phyloP scores from a whole-genome alignment of 176 grass and related monocot genomes.

The Musa troglodytarum region DNA sequence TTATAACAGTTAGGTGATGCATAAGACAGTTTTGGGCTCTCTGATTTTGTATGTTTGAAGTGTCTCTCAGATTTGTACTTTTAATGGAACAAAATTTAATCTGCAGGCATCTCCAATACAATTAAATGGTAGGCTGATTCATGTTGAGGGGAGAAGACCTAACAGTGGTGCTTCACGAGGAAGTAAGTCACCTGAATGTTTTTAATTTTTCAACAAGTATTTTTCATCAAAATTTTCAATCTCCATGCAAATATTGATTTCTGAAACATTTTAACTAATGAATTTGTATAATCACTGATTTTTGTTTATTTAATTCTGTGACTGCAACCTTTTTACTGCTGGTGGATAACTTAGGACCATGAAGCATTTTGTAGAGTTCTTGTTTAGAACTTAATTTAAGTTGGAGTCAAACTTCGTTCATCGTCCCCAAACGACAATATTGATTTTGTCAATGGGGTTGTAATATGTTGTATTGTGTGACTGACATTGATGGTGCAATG shows the following conservation, averaged over 20 bases:
- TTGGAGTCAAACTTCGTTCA: no score
- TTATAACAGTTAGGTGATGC: background rate
- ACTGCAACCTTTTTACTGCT: background rate
- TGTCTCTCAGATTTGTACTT: background rate
- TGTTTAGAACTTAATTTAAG: no score
- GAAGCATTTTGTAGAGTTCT: no score
- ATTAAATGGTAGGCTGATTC: constrained; percentile 62
- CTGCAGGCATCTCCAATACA: constrained; percentile 76
- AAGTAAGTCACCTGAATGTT: constrained; percentile 41
- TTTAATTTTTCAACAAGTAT: background rate
- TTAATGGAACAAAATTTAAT: constrained; percentile 14
- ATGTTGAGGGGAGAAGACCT: constrained; percentile 73
- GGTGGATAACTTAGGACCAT: background rate
- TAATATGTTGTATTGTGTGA: no score
- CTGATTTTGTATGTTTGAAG: constrained; percentile 1
- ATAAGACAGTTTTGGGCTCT: background rate
- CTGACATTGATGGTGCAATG: no score
- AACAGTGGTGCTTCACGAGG: constrained; percentile 39
- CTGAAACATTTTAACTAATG: background rate
- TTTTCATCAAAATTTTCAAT: background rate
- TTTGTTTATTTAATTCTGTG: background rate
- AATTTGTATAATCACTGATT: background rate
- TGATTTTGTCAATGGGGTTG: no score
- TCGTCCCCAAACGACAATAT: no score
- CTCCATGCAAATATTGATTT: background rate